These are phyloP conservation scores for Lodderomyces elongisporus DNA, from an alignment of 1,139 yeast species.

Conservation along the genomic window DNA sequence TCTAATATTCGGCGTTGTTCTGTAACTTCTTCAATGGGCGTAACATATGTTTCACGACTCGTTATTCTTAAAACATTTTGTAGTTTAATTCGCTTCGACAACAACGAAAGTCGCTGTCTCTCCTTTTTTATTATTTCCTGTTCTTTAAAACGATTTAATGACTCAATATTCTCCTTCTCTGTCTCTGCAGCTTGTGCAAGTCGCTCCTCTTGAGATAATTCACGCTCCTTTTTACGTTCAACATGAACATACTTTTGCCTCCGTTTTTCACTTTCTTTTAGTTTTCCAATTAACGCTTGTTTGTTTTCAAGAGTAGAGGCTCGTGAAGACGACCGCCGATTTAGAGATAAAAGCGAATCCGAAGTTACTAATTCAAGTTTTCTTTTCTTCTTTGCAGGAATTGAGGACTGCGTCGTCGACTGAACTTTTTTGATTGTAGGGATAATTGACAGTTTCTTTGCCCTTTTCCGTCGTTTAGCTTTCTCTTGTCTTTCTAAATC, in stretches of 20 bases:
- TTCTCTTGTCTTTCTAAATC: constrained; percentile 54
- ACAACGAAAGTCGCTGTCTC: constrained; percentile 66
- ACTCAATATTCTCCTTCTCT: constrained; percentile 66
- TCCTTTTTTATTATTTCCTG: constrained; percentile 81
- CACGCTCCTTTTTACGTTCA: constrained; percentile 39
- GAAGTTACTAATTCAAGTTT: constrained; percentile 27
- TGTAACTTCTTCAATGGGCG: constrained; percentile 54
- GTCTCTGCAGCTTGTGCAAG: constrained; percentile 83
- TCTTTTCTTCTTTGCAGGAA: constrained; percentile 14
- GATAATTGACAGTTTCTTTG: constrained; percentile 18
- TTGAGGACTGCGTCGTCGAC: not conserved
- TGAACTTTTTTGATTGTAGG: constrained; percentile 45
- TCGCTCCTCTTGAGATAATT: constrained; percentile 81
- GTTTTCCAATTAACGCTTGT: constrained; percentile 67
- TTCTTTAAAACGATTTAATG: constrained; percentile 73
- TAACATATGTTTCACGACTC: constrained; percentile 35
- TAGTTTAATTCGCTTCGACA: constrained; percentile 58
- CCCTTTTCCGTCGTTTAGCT: constrained; percentile 34
- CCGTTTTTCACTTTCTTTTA: constrained; percentile 66
- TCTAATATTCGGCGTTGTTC: constrained; percentile 32
- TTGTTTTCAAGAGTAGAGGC: constrained; percentile 75
- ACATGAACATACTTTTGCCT: constrained; percentile 45
- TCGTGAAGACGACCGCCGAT: constrained; percentile 74
- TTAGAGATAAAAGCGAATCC: constrained; percentile 43
- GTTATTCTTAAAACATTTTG: constrained; percentile 50